These are phyloP conservation scores for Vitis hybrid DNA, from an alignment of 177 flowering plant genomes.

Conservation along the genomic window DNA sequence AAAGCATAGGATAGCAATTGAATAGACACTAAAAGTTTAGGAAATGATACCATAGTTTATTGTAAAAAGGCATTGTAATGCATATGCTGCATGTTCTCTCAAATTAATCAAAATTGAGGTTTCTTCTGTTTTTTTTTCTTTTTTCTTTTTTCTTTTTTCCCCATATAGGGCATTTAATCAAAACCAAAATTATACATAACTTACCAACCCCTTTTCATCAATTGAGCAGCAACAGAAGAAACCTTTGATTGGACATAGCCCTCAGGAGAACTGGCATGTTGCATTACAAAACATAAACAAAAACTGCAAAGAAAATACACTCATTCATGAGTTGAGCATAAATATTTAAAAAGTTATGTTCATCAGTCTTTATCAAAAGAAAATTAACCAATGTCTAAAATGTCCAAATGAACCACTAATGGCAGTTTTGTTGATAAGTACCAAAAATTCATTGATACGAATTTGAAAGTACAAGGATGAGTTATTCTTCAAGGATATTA, in stretches of 20 bases:
- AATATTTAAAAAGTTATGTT: not conserved
- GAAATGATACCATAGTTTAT: not conserved
- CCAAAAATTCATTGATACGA: too few species aligned
- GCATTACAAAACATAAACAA: slow-evolving; percentile 69
- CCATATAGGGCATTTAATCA: not conserved
- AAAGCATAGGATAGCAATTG: too few species aligned
- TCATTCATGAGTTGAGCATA: not conserved
- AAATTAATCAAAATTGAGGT: too few species aligned
- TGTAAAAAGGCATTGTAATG: not conserved
- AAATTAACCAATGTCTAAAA: too few species aligned
- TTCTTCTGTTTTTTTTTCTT: too few species aligned
- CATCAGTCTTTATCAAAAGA: too few species aligned
- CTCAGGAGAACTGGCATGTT: slow-evolving; percentile 73
- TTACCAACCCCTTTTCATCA: slow-evolving; percentile 95
- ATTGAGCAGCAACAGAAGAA: slow-evolving; percentile 91
- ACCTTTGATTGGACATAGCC: slow-evolving; percentile 87
- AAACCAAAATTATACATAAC: slow-evolving; percentile 15
- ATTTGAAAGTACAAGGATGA: too few species aligned
- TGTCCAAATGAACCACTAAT: too few species aligned
- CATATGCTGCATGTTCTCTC: not conserved
- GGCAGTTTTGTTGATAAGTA: too few species aligned
- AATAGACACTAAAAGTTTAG: too few species aligned
- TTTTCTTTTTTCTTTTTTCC: too few species aligned
- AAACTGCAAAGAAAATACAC: slow-evolving; percentile 49
- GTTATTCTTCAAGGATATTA: too few species aligned